A percentile compares a stretch with the other conserved stretches of the same genome.
Evolutionary conservation across 2,329 filamentous ascomycete species (phyloP).

Genomic region (Colletotrichum sp.): DNA sequence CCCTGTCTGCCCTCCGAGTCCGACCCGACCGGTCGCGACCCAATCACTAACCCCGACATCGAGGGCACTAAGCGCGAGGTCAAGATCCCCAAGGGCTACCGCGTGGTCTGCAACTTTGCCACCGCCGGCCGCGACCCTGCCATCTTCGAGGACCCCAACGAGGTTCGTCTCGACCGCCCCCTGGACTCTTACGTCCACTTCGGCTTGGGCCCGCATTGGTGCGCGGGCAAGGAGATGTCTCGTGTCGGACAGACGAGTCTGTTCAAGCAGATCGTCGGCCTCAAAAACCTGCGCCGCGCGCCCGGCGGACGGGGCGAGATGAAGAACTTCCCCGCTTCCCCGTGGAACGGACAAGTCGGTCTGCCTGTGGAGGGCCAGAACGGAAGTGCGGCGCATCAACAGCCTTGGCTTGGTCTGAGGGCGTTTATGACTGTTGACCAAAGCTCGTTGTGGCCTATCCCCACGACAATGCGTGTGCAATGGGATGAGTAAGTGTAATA

Average conservation of each 20-base stretch:
- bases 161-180: slow-evolving; percentile 55
- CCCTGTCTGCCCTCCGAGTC: slow-evolving; percentile 24
- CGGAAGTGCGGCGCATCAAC: background rate
- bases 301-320: slow-evolving; percentile 26
- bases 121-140: slow-evolving; percentile 51
- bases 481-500: slow-evolving; percentile 23
- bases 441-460: slow-evolving; percentile 26
- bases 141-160: slow-evolving; percentile 54
- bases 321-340: slow-evolving; percentile 24
- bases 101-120: slow-evolving; percentile 56
- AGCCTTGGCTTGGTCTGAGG: slow-evolving; percentile 25
- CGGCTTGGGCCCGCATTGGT: slow-evolving; percentile 55
- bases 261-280: slow-evolving; percentile 27
- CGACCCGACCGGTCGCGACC: slow-evolving; percentile 19
- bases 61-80: slow-evolving; percentile 14
- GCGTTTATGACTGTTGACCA: slow-evolving; percentile 29
- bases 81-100: slow-evolving; percentile 41
- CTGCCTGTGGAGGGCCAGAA: slow-evolving; percentile 7
- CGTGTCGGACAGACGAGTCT: slow-evolving; percentile 24
- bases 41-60: slow-evolving; percentile 23
- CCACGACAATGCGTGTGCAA: slow-evolving; percentile 26
- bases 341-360: slow-evolving; percentile 26
- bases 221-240: slow-evolving; percentile 39
- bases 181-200: slow-evolving; percentile 57
- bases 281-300: slow-evolving; percentile 26